These are phyloP conservation scores for Agrocybe pediades DNA, from an alignment of 768 basidiomycete species.

Conservation along the genomic window DNA sequence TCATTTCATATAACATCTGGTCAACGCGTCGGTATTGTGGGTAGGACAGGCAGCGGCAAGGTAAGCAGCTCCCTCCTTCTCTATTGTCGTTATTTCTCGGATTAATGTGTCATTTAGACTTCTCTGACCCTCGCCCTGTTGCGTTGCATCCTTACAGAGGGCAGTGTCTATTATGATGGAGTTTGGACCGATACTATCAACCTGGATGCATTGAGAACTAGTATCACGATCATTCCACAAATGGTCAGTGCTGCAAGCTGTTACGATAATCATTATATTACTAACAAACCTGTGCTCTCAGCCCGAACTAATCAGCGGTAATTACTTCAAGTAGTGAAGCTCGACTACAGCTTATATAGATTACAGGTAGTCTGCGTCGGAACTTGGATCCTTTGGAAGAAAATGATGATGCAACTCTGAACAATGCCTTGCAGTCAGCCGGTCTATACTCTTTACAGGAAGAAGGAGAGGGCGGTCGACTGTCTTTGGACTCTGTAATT, in stretches of 20 bases:
- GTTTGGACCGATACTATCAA: constrained; percentile 47
- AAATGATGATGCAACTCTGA: constrained; percentile 2
- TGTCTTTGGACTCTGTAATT: neutral
- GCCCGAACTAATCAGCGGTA: constrained; percentile 10
- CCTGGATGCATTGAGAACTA: constrained; percentile 52
- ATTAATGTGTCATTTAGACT: constrained; percentile 22
- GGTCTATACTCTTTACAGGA: constrained; percentile 2
- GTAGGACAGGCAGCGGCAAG: constrained; percentile 7
- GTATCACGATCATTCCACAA: constrained; percentile 1
- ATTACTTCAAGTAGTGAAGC: neutral
- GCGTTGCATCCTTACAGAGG: constrained; percentile 53
- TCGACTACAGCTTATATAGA: neutral
- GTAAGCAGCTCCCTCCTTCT: neutral
- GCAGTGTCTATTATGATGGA: constrained; percentile 54
- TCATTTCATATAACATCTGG: neutral
- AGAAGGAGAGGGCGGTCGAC: neutral
- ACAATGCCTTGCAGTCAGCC: neutral
- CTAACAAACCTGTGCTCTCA: too few relatives aligned
- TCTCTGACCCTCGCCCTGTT: constrained; percentile 50
- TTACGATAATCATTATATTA: too few relatives aligned
- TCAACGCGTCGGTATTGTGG: neutral
- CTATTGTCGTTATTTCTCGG: neutral
- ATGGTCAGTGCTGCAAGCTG: constrained; percentile 4
- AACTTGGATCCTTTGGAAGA: constrained; percentile 5
- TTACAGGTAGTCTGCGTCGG: constrained; percentile 1